Base-by-base conservation (phyloP, 2,329 filamentous ascomycete species). In the Ceratocystis harringtonii region DNA sequence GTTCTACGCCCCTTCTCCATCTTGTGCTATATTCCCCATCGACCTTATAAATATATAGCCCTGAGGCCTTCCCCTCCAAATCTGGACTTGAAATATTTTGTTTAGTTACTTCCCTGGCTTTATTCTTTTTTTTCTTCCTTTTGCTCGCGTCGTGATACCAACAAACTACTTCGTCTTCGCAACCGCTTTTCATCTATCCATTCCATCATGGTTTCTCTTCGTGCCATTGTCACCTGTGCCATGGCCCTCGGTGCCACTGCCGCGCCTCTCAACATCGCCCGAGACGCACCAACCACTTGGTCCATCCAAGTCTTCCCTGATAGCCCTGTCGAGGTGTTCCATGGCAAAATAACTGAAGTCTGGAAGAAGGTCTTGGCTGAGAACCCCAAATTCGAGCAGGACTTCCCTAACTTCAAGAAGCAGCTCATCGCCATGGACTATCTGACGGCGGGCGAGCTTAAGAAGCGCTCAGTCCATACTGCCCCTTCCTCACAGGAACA, bases 121-220 rank as follows among this genome's bases (percentile, higher is more conserved):
- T 52, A 1, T 57, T 61, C 28, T 44, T 30, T 50, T 28, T 52
- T 41, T 17, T 25, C 17, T 64, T n/a, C 17, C 36, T 15, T 28
- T n/a, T 4, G 10, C 36, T 41, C 36, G 36, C 36, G 17, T 41
- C 36, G 25, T 25, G 25, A 48, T 55, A 44, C 30, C 30, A 41
- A 61, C 48, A 45, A 12, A 15, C 36, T 45, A 30, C 17, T 22
- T 8, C 28, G 36, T 10, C 22, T n/a, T 17, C 25, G n/a, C 8
- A 30, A 25, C 22, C 10, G n/a, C 50, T 61, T 64, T n/a, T 28
- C 15, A 44, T 25, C n/a, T 64, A 36, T 30, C 7, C 41, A n/a
- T 41, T 65, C 73, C 36, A 69, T 66, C 62, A 69, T 69, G 68
- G 67, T 67, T 28, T 55, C 63, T 19, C 48, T 66, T n/a, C 52